Base-by-base conservation (phyloP, 2,329 filamentous ascomycete genomes). In the Zymoseptoria tritici region DNA sequence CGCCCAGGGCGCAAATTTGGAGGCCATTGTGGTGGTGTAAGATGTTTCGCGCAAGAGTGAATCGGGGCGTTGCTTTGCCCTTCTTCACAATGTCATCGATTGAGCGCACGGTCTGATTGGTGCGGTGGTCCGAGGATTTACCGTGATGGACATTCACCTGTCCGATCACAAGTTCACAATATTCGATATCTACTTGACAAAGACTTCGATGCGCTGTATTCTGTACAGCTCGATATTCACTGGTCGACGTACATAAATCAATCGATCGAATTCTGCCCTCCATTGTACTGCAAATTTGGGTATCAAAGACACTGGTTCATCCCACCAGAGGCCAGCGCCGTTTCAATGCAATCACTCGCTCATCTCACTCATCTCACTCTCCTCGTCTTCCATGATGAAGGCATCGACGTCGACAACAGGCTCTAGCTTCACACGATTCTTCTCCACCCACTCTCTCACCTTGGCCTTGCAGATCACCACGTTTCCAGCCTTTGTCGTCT, bases 1-100 rank as follows among this genome's bases (percentile, higher is more conserved):
- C 71, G 89, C 77, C 73, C 87, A 82, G 54, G 90, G 88, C 62
- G 86, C 83, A 73, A 96, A 79, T 81, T 88, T 93, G 76, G 88
- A 92, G 75, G 91, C 89, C 91, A 96, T 96, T 69, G 73, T 74
- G 70, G 49, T 63, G 64, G 19, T 61, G 66, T 50, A 46, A 4
- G 16, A 16, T 46, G 36, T 46, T 46, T n/a, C 13, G 36, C 36
- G 36, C 36, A 46, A 46, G 11, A 46, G 36, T 46, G 36, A n/a
- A 7, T 7, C n/a, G 36, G 52, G 52, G 60, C 50, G 42, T 56
- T n/a, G 52, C 50, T 51, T 20, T 29, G 50, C 49, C 36, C 4
- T 46, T 42, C 11, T 42, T 46, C 11, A 46, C 36, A n/a, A 46
- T 46, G 36, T 46, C 13, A 46, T 46, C 36, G 36, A 46, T n/a